Evolutionary conservation across 306 rosid genomes (phyloP).

Genomic region (Geum urbanum): DNA sequence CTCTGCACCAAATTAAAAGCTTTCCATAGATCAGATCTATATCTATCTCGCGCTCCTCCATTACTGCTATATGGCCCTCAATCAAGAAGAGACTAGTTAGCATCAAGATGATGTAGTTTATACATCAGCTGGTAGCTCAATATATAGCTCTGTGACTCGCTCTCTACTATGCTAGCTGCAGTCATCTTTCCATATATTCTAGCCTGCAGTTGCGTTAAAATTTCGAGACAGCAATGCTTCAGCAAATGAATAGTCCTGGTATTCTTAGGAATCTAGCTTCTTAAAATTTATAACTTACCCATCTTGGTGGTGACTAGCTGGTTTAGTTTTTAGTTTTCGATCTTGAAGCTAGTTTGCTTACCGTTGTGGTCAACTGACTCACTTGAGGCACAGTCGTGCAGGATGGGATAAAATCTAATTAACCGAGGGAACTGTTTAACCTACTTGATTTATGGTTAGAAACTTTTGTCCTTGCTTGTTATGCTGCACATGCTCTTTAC

Average conservation of each 20-base stretch:
- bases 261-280: background rate
- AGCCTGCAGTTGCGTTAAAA: background rate
- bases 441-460: no score
- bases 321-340: background rate
- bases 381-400: background rate
- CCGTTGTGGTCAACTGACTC: background rate
- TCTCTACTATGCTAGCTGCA: background rate
- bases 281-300: background rate
- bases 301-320: background rate
- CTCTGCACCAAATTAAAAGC: conserved; percentile 5
- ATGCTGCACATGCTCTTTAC: background rate
- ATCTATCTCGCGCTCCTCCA: background rate
- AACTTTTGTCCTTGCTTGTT: no score
- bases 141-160: background rate
- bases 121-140: background rate
- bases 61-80: background rate
- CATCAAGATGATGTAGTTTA: background rate
- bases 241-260: background rate
- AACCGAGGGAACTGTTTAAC: background rate
- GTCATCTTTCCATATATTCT: background rate
- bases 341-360: background rate
- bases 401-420: background rate
- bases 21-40: background rate
- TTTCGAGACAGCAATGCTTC: background rate
- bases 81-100: background rate